Evolutionary conservation across 2,329 filamentous ascomycete species (phyloP).

Genomic region (Neofusicoccum laricinum): DNA sequence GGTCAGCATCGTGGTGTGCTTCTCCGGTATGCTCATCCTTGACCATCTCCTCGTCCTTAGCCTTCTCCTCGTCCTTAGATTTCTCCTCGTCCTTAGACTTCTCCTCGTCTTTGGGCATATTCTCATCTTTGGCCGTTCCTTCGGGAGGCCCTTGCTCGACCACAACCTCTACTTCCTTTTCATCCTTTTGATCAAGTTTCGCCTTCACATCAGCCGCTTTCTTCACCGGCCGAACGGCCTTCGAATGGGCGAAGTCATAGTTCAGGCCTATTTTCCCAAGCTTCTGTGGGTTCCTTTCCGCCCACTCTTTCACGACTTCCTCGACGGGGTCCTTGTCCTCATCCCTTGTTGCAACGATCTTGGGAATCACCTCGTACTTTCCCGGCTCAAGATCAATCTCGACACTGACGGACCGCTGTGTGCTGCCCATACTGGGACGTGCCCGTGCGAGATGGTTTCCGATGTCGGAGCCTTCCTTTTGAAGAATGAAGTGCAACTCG

Average conservation of each 20-base stretch:
- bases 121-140: background rate
- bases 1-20: background rate
- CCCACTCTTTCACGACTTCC: constrained; percentile 64
- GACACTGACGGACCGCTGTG: constrained; percentile 72
- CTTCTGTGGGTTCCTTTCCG: constrained; percentile 66
- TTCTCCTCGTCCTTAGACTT: background rate
- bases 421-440: constrained; percentile 37
- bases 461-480: constrained; percentile 53
- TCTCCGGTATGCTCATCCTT: background rate
- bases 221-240: constrained; percentile 53
- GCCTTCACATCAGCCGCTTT: constrained; percentile 24
- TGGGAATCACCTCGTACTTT: constrained; percentile 72
- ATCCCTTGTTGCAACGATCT: constrained; percentile 65
- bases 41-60: background rate
- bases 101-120: background rate
- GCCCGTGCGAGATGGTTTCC: constrained; percentile 56
- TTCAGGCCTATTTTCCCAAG: constrained; percentile 67
- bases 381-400: constrained; percentile 74
- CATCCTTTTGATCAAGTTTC: background rate
- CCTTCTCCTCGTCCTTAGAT: background rate
- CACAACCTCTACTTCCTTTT: background rate
- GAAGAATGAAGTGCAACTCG: constrained; percentile 56
- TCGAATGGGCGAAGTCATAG: constrained; percentile 69
- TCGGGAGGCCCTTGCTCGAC: background rate
- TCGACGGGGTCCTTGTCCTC: constrained; percentile 56